Evolutionary conservation across 495 filamentous ascomycete genomes (phyloP).

Genomic region (Hypoxylon rickii): DNA sequence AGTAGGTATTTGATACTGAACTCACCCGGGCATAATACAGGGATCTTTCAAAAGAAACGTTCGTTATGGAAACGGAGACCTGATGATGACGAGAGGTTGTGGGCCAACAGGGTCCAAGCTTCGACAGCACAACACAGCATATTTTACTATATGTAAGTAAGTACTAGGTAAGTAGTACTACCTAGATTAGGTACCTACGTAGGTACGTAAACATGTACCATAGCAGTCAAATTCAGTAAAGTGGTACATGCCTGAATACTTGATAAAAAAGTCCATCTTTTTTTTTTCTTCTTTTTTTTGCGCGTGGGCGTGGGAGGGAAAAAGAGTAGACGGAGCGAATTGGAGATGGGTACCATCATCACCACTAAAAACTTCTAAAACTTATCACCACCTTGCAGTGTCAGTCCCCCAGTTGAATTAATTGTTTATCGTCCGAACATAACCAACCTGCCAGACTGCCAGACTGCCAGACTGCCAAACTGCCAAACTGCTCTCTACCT

Average conservation of each 20-base stretch:
- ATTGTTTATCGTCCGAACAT: background rate
- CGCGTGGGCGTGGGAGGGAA: too few relatives aligned
- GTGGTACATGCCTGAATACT: too few relatives aligned
- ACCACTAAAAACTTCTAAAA: background rate
- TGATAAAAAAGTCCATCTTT: slow-evolving; percentile 4
- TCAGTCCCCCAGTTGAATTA: background rate
- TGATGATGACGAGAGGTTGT: slow-evolving; percentile 28
- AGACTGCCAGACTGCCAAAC: background rate
- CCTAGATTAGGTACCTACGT: too few relatives aligned
- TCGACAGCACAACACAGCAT: slow-evolving; percentile 28
- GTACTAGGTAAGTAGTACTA: too few relatives aligned
- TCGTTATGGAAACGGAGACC: slow-evolving; percentile 1
- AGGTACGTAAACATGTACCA: too few relatives aligned
- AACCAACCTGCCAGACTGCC: background rate
- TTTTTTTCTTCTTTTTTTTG: slow-evolving; percentile 22
- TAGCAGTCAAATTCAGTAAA: too few relatives aligned
- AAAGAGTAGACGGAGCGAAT: too few relatives aligned
- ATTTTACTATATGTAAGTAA: too few relatives aligned
- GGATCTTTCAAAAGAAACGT: too few relatives aligned
- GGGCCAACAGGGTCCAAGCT: slow-evolving; percentile 28
- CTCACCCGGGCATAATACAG: too few relatives aligned
- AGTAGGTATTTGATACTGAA: too few relatives aligned
- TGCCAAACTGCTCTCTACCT: too few relatives aligned
- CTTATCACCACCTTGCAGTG: background rate
- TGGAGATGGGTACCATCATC: background rate